Conservation (phyloP, 1,139 yeast genomes). For the Pichia kudriavzevii region DNA sequence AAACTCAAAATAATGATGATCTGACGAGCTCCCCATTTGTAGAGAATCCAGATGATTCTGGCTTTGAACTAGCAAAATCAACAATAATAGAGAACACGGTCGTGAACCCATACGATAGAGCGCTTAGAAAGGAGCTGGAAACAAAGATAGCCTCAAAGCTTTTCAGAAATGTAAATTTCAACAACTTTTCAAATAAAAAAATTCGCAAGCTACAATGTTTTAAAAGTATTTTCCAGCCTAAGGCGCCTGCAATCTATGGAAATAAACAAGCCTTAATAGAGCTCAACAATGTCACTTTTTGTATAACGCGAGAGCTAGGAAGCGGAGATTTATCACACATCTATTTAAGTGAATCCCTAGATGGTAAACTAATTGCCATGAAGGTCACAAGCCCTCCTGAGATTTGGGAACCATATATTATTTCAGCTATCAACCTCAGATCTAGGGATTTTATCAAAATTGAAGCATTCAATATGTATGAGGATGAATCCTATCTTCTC, state of each 20-base stretch:
- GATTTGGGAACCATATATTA: constrained; percentile 77
- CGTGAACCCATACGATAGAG: constrained; percentile 33
- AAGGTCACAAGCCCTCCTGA: constrained; percentile 68
- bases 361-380: constrained; percentile 55
- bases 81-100: too few species aligned
- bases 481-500: constrained; percentile 69
- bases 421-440: constrained; percentile 45
- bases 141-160: constrained; percentile 19
- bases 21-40: constrained; percentile 42
- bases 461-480: constrained; percentile 46
- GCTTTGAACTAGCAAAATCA: neutral
- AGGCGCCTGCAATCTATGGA: constrained; percentile 30
- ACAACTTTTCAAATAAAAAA: constrained; percentile 6
- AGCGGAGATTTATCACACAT: constrained; percentile 79
- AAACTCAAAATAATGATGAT: constrained; percentile 16
- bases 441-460: constrained; percentile 37
- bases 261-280: constrained; percentile 39
- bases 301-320: constrained; percentile 59
- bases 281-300: constrained; percentile 37
- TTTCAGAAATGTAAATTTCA: constrained; percentile 23
- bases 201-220: constrained; percentile 25
- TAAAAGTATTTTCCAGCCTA: constrained; percentile 51
- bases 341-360: constrained; percentile 60
- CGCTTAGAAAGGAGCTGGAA: constrained; percentile 26
- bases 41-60: constrained; percentile 31